Percentiles rank a stretch among this genome's conserved stretches.
Evolutionary conservation across 2,329 filamentous ascomycete species (phyloP).

Genomic region (Fusarium staphyleae): DNA sequence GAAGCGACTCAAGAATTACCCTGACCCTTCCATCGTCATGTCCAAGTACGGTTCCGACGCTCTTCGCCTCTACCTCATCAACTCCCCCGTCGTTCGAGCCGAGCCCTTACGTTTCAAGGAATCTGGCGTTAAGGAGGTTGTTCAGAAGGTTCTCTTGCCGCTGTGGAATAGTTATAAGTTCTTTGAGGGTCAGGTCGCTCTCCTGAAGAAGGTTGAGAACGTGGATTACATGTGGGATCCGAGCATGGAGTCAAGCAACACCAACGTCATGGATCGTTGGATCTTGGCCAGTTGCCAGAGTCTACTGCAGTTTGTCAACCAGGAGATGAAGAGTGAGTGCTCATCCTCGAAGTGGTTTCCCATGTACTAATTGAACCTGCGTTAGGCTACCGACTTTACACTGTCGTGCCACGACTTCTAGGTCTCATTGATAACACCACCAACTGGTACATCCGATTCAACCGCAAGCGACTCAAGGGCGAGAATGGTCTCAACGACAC

Average conservation of each 20-base stretch:
- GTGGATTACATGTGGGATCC: conserved; percentile 83
- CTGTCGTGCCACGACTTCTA: conserved; percentile 85
- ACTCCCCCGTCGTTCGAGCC: conserved; percentile 91
- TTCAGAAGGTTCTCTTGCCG: conserved; percentile 87
- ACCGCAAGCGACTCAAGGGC: conserved; percentile 88
- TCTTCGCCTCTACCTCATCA: conserved; percentile 93
- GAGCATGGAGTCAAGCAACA: conserved; percentile 75
- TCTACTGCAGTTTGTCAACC: conserved; percentile 87
- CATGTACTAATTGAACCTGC: conserved; percentile 6
- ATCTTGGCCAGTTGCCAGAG: conserved; percentile 93
- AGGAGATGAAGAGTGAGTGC: conserved; percentile 81
- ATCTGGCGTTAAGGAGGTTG: conserved; percentile 90
- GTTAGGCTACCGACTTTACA: conserved; percentile 78
- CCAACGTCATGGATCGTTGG: conserved; percentile 96
- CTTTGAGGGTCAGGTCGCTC: conserved; percentile 85
- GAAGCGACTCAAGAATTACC: conserved; percentile 95
- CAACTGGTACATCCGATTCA: conserved; percentile 99
- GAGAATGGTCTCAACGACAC: conserved; percentile 88
- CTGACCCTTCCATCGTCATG: conserved; percentile 84
- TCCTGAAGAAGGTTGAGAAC: conserved; percentile 85
- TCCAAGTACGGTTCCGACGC: conserved; percentile 90
- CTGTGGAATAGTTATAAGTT: conserved; percentile 98
- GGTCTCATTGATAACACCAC: conserved; percentile 90
- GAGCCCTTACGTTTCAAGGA: conserved; percentile 94
- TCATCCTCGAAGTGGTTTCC: neutral